phyloP scores from a whole-genome alignment of 768 basidiomycete genomes.

The Strobilomyces echinocephalus region DNA sequence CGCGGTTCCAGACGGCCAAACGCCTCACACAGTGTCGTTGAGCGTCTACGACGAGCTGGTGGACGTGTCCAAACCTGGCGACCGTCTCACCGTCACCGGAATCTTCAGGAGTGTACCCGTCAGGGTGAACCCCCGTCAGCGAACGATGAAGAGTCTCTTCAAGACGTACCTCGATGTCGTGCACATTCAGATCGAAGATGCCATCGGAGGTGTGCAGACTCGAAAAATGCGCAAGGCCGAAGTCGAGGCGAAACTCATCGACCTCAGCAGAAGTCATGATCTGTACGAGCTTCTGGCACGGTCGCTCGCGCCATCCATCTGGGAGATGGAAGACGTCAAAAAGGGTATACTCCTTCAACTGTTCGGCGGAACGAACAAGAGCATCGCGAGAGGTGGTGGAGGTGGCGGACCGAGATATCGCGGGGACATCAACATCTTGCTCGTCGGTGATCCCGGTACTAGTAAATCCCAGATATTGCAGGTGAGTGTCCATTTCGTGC shows the following conservation, averaged over 20 bases:
- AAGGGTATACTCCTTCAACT: constrained; percentile 95
- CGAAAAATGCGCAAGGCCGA: constrained; percentile 52
- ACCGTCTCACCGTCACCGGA: constrained; percentile 84
- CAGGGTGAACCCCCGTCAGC: constrained; percentile 87
- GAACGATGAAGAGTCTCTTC: constrained; percentile 92
- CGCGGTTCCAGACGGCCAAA: constrained; percentile 96
- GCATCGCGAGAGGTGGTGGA: constrained; percentile 85
- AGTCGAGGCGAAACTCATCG: constrained; percentile 71
- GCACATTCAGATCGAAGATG: constrained; percentile 68
- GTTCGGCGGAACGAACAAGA: constrained; percentile 98
- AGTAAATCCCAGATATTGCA: constrained; percentile 94
- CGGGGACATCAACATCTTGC: constrained; percentile 95
- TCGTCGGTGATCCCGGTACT: constrained; percentile 97
- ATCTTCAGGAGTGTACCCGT: constrained; percentile 95
- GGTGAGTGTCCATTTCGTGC: constrained; percentile 38
- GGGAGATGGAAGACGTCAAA: constrained; percentile 99
- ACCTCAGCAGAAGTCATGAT: constrained; percentile 70
- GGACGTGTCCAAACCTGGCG: constrained; percentile 94
- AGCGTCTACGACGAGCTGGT: constrained; percentile 99
- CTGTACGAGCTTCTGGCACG: constrained; percentile 82
- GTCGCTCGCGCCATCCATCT: constrained; percentile 91
- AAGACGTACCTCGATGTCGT: constrained; percentile 97
- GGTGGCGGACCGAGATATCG: constrained; percentile 94
- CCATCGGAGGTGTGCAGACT: constrained; percentile 32
- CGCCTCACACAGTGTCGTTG: constrained; percentile 93